Conservation (phyloP, 768 basidiomycete genomes). For the Collybia nuda region DNA sequence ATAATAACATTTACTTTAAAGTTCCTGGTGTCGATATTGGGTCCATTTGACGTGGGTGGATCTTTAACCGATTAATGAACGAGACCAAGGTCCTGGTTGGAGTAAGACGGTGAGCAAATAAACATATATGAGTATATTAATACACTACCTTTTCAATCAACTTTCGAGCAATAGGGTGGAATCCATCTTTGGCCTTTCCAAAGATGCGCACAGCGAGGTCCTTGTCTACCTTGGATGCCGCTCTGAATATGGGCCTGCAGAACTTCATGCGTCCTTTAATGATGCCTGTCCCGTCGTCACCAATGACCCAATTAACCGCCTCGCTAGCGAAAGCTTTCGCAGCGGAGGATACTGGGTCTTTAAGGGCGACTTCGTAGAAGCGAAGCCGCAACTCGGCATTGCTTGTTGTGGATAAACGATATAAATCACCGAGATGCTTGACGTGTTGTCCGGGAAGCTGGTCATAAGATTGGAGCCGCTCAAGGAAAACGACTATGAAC, state of each 20-base stretch:
- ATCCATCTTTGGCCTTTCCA: constrained; percentile 42
- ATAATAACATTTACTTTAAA: too few species aligned
- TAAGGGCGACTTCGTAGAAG: constrained; percentile 73
- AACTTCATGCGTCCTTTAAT: constrained; percentile 87
- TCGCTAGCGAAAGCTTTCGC: constrained; percentile 50
- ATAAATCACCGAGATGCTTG: constrained; percentile 57
- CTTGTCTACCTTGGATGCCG: constrained; percentile 50
- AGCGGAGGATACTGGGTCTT: constrained; percentile 42
- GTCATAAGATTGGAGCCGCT: constrained; percentile 64
- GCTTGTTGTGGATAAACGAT: constrained; percentile 42
- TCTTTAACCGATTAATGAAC: not conserved
- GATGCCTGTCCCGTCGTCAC: constrained; percentile 55
- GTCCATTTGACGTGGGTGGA: not conserved
- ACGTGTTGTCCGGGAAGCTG: constrained; percentile 63
- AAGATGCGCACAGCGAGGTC: constrained; percentile 54
- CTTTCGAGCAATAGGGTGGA: constrained; percentile 77
- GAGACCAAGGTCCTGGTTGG: not conserved
- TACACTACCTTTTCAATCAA: constrained; percentile 71
- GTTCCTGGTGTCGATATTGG: not conserved
- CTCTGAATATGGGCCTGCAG: constrained; percentile 68
- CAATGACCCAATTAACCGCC: constrained; percentile 71
- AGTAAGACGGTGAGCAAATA: too few species aligned
- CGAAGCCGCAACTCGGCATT: constrained; percentile 81
- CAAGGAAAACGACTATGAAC: constrained; percentile 75
- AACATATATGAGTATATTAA: not conserved